Conservation (phyloP, 1,284 basidiomycete genomes). For the Sphagnurus paluster region DNA sequence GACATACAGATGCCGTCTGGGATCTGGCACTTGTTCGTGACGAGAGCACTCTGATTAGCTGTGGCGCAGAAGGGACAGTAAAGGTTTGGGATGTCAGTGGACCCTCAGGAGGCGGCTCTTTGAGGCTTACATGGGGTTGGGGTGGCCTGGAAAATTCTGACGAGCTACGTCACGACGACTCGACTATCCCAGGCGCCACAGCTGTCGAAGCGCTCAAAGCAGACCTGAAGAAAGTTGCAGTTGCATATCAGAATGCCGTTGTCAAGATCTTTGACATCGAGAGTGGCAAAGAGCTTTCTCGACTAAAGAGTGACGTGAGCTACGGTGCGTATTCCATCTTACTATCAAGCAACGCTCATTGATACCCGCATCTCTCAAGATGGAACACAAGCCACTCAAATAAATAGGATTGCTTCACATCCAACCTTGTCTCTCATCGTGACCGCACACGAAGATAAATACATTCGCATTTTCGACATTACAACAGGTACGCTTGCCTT, state of each 20-base stretch:
- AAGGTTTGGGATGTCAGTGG: conserved; percentile 90
- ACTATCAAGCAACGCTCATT: conserved; percentile 10
- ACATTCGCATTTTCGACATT: conserved; percentile 88
- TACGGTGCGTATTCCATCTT: conserved; percentile 53
- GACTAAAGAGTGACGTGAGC: conserved; percentile 67
- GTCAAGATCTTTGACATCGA: conserved; percentile 92
- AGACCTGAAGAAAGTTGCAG: conserved; percentile 79
- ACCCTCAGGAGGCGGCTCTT: conserved; percentile 56
- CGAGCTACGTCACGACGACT: conserved; percentile 46
- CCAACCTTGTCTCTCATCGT: conserved; percentile 88
- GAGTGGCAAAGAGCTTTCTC: conserved; percentile 76
- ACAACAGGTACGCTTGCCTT: conserved; percentile 62
- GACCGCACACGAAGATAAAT: conserved; percentile 93
- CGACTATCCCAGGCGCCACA: conserved; percentile 68
- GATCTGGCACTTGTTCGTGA: conserved; percentile 81
- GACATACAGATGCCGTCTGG: conserved; percentile 96
- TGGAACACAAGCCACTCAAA: conserved; percentile 73
- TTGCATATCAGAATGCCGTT: conserved; percentile 88
- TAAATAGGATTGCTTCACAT: conserved; percentile 90
- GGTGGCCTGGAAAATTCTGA: conserved; percentile 64
- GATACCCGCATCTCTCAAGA: conserved; percentile 42
- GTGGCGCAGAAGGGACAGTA: conserved; percentile 87
- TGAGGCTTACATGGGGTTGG: conserved; percentile 81
- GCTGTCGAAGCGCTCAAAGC: conserved; percentile 80
- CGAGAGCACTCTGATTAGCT: conserved; percentile 82